Percentiles rank a stretch among this genome's conserved stretches.
Evolutionary conservation across 2,329 filamentous ascomycete species (phyloP).

Genomic region (Thielaviopsis euricoi): DNA sequence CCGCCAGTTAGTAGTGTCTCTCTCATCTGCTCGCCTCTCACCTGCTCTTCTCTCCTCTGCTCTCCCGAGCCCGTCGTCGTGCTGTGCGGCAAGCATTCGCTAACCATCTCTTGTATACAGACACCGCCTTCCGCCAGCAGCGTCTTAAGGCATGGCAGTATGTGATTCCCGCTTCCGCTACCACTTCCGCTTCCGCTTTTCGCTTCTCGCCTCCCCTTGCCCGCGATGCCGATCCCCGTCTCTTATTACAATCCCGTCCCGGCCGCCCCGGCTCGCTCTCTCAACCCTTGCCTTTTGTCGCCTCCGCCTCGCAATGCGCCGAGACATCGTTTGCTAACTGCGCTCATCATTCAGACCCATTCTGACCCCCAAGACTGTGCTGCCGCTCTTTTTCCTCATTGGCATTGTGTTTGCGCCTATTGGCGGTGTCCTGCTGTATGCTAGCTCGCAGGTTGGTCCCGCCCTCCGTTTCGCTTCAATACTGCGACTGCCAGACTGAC

Average conservation of each 20-base stretch:
- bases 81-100: neutral
- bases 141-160: conserved; percentile 97
- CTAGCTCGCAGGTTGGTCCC: conserved; percentile 54
- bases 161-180: conserved; percentile 22
- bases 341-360: conserved; percentile 49
- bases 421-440: conserved; percentile 71
- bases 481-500: neutral
- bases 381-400: conserved; percentile 80
- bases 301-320: neutral
- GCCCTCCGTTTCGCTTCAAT: neutral
- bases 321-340: neutral
- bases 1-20: conserved; percentile 56
- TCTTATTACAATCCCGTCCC: neutral
- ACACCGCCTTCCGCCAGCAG: conserved; percentile 94
- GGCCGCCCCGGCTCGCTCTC: neutral
- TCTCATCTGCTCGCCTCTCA: no score
- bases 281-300: neutral
- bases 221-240: neutral
- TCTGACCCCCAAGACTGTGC: conserved; percentile 81
- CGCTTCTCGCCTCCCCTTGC: conserved; percentile 55
- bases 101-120: conserved; percentile 26
- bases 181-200: conserved; percentile 20
- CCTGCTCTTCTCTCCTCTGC: no score
- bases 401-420: conserved; percentile 89
- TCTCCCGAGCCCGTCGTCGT: no score